Conservation (phyloP, 2,329 filamentous ascomycete species). For the Plenodomus biglobosus region DNA sequence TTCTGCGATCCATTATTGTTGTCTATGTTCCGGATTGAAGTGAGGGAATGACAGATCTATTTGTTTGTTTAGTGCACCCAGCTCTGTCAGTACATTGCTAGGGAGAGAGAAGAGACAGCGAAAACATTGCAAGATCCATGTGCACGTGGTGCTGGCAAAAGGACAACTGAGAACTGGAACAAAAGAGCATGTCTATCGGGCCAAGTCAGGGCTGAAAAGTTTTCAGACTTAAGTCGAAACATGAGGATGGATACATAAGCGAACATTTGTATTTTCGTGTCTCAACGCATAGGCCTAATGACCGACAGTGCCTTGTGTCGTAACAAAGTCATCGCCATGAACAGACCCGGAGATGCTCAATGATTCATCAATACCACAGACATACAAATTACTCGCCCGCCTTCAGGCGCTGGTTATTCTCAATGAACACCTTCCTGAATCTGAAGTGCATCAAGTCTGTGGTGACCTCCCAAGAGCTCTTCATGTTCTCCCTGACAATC, state of each 20-base stretch:
- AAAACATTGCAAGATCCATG: no score
- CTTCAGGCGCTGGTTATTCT: slow-evolving; percentile 28
- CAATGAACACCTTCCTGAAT: slow-evolving; percentile 53
- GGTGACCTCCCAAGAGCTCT: slow-evolving; percentile 48
- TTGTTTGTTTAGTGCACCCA: background rate
- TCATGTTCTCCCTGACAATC: slow-evolving; percentile 56
- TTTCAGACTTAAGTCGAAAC: background rate
- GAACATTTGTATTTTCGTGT: background rate
- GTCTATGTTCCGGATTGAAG: background rate
- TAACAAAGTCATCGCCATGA: background rate
- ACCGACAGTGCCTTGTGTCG: background rate
- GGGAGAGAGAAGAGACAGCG: no score
- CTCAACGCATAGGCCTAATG: background rate
- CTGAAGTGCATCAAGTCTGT: slow-evolving; percentile 49
- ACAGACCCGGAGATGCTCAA: background rate
- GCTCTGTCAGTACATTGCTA: background rate
- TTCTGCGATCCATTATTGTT: background rate
- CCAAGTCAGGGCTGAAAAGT: no score
- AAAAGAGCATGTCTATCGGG: no score
- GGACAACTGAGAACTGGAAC: no score
- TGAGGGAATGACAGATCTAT: background rate
- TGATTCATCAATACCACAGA: background rate
- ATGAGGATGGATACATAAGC: background rate
- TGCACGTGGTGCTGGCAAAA: no score
- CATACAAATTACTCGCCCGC: slow-evolving; percentile 8